Evolutionary conservation across 805 yeast species (phyloP).

Genomic region (Candida boleticola): DNA sequence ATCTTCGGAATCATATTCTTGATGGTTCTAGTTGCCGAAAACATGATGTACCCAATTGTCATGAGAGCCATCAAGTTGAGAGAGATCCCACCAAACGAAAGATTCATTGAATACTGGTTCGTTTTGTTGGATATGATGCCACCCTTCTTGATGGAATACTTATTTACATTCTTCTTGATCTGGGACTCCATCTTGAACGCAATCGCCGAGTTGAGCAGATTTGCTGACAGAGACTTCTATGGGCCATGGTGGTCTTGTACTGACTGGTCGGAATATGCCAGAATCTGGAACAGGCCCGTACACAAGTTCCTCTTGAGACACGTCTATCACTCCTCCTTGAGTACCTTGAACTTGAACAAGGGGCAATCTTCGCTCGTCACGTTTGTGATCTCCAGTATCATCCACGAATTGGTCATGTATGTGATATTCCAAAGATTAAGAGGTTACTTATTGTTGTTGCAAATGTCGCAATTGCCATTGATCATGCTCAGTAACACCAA

Average conservation of each 20-base stretch:
- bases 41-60: slow-evolving; percentile 71
- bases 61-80: slow-evolving; percentile 56
- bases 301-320: slow-evolving; percentile 87
- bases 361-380: slow-evolving; percentile 72
- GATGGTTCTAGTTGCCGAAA: slow-evolving; percentile 79
- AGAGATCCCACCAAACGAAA: slow-evolving; percentile 40
- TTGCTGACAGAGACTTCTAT: slow-evolving; percentile 90
- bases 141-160: slow-evolving; percentile 70
- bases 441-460: slow-evolving; percentile 76
- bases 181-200: slow-evolving; percentile 94
- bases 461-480: slow-evolving; percentile 86
- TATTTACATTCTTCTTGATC: slow-evolving; percentile 80
- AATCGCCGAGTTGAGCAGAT: slow-evolving; percentile 82
- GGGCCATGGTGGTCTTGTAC: slow-evolving; percentile 98
- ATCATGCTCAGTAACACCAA: slow-evolving; percentile 60
- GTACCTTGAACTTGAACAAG: slow-evolving; percentile 67
- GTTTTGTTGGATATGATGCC: slow-evolving; percentile 74
- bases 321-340: slow-evolving; percentile 87
- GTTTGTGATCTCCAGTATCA: slow-evolving; percentile 71
- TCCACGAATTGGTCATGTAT: slow-evolving; percentile 93
- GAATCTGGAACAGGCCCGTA: slow-evolving; percentile 94
- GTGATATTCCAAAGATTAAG: slow-evolving; percentile 77
- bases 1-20: slow-evolving; percentile 82
- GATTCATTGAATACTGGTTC: slow-evolving; percentile 50
- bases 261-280: slow-evolving; percentile 89